phyloP scores from a whole-genome alignment of 106 monocot genomes.

The Vanilla planifolia region DNA sequence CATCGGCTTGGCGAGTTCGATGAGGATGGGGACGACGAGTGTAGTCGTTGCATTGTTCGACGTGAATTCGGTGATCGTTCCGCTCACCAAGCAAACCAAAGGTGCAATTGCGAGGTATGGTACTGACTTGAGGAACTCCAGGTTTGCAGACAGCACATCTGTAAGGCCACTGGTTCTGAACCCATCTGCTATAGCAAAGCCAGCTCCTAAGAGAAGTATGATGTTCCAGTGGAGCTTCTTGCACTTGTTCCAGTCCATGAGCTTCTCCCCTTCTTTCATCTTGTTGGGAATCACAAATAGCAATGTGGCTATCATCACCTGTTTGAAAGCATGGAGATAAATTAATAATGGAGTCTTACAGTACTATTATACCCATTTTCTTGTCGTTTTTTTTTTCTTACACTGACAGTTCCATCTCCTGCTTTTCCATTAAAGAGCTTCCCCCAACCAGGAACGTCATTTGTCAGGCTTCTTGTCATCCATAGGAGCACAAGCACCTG shows the following conservation, averaged over 20 bases:
- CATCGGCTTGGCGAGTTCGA: slow-evolving; percentile 60
- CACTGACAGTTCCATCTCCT: slow-evolving; percentile 91
- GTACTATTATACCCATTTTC: no score
- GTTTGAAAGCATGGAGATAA: slow-evolving; percentile 3
- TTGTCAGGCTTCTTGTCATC: slow-evolving; percentile 89
- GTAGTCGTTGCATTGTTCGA: slow-evolving; percentile 81
- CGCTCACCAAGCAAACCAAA: slow-evolving; percentile 59
- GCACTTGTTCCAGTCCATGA: slow-evolving; percentile 99
- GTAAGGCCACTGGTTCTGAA: slow-evolving; percentile 73
- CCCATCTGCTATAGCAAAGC: slow-evolving; percentile 88
- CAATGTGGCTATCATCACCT: slow-evolving; percentile 94
- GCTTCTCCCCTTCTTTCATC: slow-evolving; percentile 72
- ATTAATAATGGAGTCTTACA: no score
- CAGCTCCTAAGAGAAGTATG: slow-evolving; percentile 84
- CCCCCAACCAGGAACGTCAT: slow-evolving; percentile 86
- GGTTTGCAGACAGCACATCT: slow-evolving; percentile 45
- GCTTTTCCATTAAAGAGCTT: slow-evolving; percentile 58
- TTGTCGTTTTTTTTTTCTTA: slow-evolving; percentile 22
- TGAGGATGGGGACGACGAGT: slow-evolving; percentile 68
- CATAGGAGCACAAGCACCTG: slow-evolving; percentile 82
- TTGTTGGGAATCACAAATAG: slow-evolving; percentile 87
- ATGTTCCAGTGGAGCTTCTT: slow-evolving; percentile 90
- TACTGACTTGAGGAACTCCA: slow-evolving; percentile 54
- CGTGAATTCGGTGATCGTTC: slow-evolving; percentile 76
- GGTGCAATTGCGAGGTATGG: slow-evolving; percentile 59